Conservation (phyloP, 179 eudicot species). For the Drosera spatulata region DNA sequence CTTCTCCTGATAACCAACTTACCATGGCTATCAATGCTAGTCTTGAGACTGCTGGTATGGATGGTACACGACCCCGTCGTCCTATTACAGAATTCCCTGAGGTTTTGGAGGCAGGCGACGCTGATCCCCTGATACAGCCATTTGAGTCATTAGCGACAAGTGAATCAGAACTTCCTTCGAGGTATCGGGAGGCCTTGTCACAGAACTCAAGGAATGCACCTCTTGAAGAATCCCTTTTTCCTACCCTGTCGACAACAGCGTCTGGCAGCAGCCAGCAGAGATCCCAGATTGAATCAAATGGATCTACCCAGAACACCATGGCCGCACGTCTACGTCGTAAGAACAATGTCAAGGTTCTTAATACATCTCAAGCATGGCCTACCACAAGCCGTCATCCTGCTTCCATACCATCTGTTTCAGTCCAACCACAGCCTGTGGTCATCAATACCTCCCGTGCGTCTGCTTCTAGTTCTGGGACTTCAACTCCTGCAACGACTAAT, state of each 20-base stretch:
- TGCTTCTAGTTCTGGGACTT: too few relatives aligned
- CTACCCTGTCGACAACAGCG: slow-evolving; percentile 52
- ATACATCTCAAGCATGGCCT: slow-evolving; percentile 38
- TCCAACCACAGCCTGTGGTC: slow-evolving; percentile 21
- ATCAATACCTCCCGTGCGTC: slow-evolving; percentile 10
- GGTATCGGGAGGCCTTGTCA: slow-evolving; percentile 79
- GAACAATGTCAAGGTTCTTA: slow-evolving; percentile 24
- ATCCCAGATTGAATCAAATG: slow-evolving; percentile 30
- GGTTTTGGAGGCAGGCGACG: slow-evolving; percentile 21
- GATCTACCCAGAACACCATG: slow-evolving; percentile 41
- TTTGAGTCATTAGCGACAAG: slow-evolving; percentile 41
- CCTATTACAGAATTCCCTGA: slow-evolving; percentile 13
- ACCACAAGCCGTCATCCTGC: slow-evolving; percentile 23
- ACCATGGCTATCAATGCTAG: slow-evolving; percentile 64
- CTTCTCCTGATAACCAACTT: slow-evolving; percentile 49
- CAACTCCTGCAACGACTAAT: too few relatives aligned
- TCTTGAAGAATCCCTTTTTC: slow-evolving; percentile 64
- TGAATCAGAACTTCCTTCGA: slow-evolving; percentile 60
- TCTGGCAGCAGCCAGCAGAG: slow-evolving; percentile 42
- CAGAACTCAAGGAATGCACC: slow-evolving; percentile 37
- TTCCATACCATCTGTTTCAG: slow-evolving; percentile 10
- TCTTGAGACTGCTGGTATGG: slow-evolving; percentile 34
- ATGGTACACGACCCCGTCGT: slow-evolving; percentile 19
- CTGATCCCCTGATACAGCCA: slow-evolving; percentile 45
- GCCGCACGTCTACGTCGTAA: slow-evolving; percentile 62